phyloP scores from a whole-genome alignment of 2,329 filamentous ascomycete genomes.

The Cyanodermella asteris region DNA sequence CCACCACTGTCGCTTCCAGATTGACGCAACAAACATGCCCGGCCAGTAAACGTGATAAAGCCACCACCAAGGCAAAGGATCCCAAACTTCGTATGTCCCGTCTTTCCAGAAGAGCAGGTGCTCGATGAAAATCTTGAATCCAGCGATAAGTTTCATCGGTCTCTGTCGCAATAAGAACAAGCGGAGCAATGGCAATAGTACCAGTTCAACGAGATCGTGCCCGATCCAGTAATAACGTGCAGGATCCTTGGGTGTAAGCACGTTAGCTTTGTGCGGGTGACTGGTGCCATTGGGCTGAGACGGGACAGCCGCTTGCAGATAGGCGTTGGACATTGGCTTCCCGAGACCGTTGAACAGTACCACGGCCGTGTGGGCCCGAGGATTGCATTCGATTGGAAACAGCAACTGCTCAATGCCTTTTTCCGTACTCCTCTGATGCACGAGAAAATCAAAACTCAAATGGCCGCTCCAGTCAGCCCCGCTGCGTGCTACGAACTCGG shows the following conservation, averaged over 20 bases:
- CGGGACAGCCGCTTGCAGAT: constrained; percentile 25
- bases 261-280: neutral
- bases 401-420: constrained; percentile 17
- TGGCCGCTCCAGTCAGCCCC: constrained; percentile 41
- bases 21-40: constrained; percentile 22
- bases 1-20: constrained; percentile 31
- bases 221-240: constrained; percentile 40
- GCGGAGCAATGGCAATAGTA: constrained; percentile 26
- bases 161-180: constrained; percentile 7
- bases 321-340: constrained; percentile 28
- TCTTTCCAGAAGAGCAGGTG: constrained; percentile 27
- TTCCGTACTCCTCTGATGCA: constrained; percentile 22
- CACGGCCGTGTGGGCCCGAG: constrained; percentile 45
- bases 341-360: constrained; percentile 31
- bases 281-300: constrained; percentile 7
- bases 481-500: constrained; percentile 29
- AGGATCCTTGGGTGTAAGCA: constrained; percentile 1
- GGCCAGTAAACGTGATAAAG: constrained; percentile 34
- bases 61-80: constrained; percentile 28
- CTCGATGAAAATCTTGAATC: constrained; percentile 14
- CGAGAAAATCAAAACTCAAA: constrained; percentile 49
- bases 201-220: constrained; percentile 36
- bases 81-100: constrained; percentile 26
- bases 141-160: constrained; percentile 11
- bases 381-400: constrained; percentile 52